A percentile compares a stretch with the other conserved stretches of the same genome.
Evolutionary conservation across 805 yeast species (phyloP).

Genomic region (Starmerella apicola): DNA sequence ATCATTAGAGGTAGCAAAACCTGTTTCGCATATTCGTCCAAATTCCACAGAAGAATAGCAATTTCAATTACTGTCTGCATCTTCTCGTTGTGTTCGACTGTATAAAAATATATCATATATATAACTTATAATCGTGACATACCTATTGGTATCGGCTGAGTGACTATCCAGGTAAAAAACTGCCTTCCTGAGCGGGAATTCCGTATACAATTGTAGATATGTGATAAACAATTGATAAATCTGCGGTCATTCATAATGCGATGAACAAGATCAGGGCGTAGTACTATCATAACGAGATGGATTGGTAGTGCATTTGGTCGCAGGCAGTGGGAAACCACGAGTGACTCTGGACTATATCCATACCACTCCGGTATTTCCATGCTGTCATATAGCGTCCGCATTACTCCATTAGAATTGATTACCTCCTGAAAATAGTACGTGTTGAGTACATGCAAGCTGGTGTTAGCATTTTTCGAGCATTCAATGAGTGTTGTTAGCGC

Average conservation of each 20-base stretch:
- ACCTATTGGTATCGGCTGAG: no score
- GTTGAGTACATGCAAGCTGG: conserved; percentile 6
- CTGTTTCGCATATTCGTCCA: background rate
- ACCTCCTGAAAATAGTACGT: conserved; percentile 7
- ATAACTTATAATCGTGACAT: no score
- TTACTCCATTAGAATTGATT: background rate
- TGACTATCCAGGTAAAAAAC: background rate
- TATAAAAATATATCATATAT: no score
- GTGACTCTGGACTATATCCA: conserved; percentile 5
- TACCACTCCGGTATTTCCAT: conserved; percentile 13
- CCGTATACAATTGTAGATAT: background rate
- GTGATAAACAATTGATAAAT: background rate
- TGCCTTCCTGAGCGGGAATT: background rate
- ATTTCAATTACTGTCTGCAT: no score
- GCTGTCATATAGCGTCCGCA: conserved; percentile 8
- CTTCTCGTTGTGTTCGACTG: no score
- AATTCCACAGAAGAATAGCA: no score
- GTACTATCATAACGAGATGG: conserved; percentile 2
- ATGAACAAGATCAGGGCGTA: background rate
- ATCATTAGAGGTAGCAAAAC: background rate
- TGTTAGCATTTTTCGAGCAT: background rate
- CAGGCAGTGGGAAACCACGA: conserved; percentile 3
- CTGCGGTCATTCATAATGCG: background rate
- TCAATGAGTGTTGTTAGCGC: background rate
- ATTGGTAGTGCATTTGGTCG: background rate